Percentiles rank a stretch among this genome's conserved stretches.
Conservation (phyloP, 495 filamentous ascomycete genomes). For the Daldinia bambusicola region DNA sequence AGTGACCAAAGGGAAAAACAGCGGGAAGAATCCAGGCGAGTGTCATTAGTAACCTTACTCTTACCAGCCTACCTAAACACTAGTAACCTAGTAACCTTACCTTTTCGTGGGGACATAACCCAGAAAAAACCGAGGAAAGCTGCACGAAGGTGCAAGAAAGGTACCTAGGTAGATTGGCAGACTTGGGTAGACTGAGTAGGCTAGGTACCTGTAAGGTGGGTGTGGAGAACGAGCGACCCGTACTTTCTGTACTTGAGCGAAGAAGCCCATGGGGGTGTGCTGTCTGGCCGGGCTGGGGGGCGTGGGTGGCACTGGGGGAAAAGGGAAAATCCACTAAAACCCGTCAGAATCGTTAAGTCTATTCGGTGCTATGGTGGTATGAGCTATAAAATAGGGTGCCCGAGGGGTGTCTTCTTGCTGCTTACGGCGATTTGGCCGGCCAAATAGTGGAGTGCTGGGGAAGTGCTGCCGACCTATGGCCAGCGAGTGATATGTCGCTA, state of each 20-base stretch:
- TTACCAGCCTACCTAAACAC: too few relatives aligned
- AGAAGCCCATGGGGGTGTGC: constrained; percentile 24
- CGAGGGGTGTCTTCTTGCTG: constrained; percentile 41
- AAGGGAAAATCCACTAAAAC: constrained; percentile 39
- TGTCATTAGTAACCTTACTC: constrained; percentile 7
- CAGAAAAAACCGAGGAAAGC: too few relatives aligned
- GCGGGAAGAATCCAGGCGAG: constrained; percentile 33
- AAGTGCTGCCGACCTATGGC: constrained; percentile 46
- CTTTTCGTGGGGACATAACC: too few relatives aligned
- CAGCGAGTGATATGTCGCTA: constrained; percentile 45
- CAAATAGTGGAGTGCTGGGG: constrained; percentile 61
- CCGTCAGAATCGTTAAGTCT: constrained; percentile 14
- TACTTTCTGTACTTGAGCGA: constrained; percentile 4
- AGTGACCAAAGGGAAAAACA: constrained; percentile 31
- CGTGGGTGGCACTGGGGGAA: constrained; percentile 37
- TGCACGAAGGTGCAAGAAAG: too few relatives aligned
- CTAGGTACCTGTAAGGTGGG: constrained; percentile 20
- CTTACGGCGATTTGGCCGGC: constrained; percentile 64
- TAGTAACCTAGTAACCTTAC: constrained; percentile 5
- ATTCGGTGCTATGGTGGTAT: constrained; percentile 49
- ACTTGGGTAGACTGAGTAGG: background rate
- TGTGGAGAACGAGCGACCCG: constrained; percentile 21
- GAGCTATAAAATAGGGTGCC: constrained; percentile 48
- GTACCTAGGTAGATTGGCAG: too few relatives aligned
- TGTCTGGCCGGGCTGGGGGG: constrained; percentile 19